Percentiles rank a stretch among this genome's conserved stretches.
Conservation (phyloP, 495 filamentous ascomycete species). For the Parathielavia appendiculata region DNA sequence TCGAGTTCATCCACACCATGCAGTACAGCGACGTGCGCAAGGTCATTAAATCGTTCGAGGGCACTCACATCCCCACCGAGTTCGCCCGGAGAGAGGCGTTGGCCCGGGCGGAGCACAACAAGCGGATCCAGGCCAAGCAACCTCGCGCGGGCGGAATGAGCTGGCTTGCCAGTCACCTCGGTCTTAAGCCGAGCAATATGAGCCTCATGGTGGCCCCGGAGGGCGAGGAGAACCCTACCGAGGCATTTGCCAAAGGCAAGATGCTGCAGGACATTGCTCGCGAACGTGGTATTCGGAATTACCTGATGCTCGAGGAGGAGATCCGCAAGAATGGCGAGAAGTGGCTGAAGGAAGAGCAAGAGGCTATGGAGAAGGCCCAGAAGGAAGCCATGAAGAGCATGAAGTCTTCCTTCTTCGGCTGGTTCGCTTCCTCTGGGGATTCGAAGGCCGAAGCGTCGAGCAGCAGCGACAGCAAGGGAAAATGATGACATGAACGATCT, state of each 20-base stretch:
- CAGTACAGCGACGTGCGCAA: constrained; percentile 75
- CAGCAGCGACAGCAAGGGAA: constrained; percentile 14
- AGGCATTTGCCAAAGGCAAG: constrained; percentile 81
- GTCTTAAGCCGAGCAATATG: constrained; percentile 60
- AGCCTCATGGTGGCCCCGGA: constrained; percentile 50
- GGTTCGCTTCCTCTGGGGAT: constrained; percentile 35
- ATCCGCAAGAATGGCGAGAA: constrained; percentile 88
- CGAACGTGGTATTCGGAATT: constrained; percentile 84
- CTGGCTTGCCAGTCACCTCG: constrained; percentile 62
- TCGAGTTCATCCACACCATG: constrained; percentile 96
- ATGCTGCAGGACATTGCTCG: constrained; percentile 91
- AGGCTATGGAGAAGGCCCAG: constrained; percentile 74
- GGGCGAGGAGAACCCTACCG: constrained; percentile 62
- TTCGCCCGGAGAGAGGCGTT: constrained; percentile 84
- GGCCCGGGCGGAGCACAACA: constrained; percentile 72
- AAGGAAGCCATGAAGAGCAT: constrained; percentile 87
- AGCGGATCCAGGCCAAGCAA: constrained; percentile 62
- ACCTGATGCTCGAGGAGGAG: constrained; percentile 79
- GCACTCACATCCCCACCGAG: constrained; percentile 77
- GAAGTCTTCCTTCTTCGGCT: constrained; percentile 47
- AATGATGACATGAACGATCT: background rate
- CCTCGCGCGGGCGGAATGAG: constrained; percentile 51
- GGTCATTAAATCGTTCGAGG: constrained; percentile 82
- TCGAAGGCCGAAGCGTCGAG: constrained; percentile 5
- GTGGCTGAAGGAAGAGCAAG: constrained; percentile 88